Evolutionary conservation across 2,329 filamentous ascomycete genomes (phyloP), one percentile per base, ranked within the genome.

Genomic region (Colletotrichum magnum): DNA sequence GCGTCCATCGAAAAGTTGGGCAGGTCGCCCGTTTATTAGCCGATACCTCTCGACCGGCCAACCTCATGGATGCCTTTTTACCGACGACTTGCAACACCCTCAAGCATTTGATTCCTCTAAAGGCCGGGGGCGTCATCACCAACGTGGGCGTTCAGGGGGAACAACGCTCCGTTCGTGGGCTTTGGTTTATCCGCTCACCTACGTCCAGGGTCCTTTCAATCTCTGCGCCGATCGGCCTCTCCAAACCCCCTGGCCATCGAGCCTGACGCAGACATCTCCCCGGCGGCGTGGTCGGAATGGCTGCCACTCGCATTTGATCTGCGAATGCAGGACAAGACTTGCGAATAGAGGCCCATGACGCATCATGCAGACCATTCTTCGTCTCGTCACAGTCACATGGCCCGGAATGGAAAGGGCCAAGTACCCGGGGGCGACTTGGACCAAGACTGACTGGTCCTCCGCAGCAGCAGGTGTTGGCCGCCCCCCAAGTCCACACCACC

Each of bases 171-270:
- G 67, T 61, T 66, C 51, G 56, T 67, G 67, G 50, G 26, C 36
- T 66, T 60, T 51, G 36, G 60, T 66, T 69, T 66, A 52, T 57
- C 66, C 62, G 66, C 24, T 45, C 10, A 51, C 5, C 28, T 24
- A 36, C 21, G 45, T 45, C n/a, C 48, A 36, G 58, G 47, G 28
- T 18, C 36, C 26, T 48, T 57, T 26, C 16, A 16, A 24, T 16
- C 50, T 41, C 57, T 12, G 36, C 43, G 32, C 41, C 6, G 18
- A 59, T 41, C 16, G 21, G 13, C 28, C 45, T 7, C 53, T 7
- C 53, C 36, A 6, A 43, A 21, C 45, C 6, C 6, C 5, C 16
- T 39, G 45, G 50, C 36, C 16, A 52, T 47, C 47, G 2, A 64
- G 18, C 28, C 16, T 58, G 6, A n/a, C 39, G 53, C 41, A 9